These are phyloP conservation scores for Bruguiera parviflora DNA, from an alignment of 345 rosid genomes.

Conservation along the genomic window DNA sequence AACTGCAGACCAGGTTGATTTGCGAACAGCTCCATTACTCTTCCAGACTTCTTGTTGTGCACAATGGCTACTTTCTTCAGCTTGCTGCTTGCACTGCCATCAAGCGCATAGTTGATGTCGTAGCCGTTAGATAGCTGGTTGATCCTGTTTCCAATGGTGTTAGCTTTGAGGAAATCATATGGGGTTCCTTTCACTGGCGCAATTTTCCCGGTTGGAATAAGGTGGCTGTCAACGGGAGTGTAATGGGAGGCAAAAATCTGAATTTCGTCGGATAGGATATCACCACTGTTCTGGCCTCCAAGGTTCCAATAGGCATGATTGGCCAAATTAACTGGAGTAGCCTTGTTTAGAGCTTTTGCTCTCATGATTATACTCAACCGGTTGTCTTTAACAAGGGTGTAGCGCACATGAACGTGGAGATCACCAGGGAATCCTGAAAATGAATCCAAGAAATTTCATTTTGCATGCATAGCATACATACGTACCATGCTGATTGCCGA, in stretches of 20 bases:
- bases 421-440: slow-evolving; percentile 83
- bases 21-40: slow-evolving; percentile 59
- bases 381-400: slow-evolving; percentile 38
- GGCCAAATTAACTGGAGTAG: slow-evolving; percentile 81
- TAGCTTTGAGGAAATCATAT: slow-evolving; percentile 62
- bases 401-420: slow-evolving; percentile 42
- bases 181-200: slow-evolving; percentile 67
- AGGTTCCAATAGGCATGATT: slow-evolving; percentile 90
- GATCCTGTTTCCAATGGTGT: slow-evolving; percentile 50
- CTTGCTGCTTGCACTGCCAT: slow-evolving; percentile 23
- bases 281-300: slow-evolving; percentile 69
- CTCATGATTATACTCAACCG: slow-evolving; percentile 57
- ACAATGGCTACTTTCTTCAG: slow-evolving; percentile 59
- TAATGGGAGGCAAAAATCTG: slow-evolving; percentile 60
- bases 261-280: slow-evolving; percentile 61
- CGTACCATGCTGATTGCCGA: too few relatives aligned
- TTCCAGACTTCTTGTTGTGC: slow-evolving; percentile 57
- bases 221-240: slow-evolving; percentile 55
- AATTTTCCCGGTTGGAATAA: slow-evolving; percentile 75
- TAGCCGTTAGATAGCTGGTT: slow-evolving; percentile 56
- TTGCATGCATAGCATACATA: background rate
- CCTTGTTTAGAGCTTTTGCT: slow-evolving; percentile 62
- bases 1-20: slow-evolving; percentile 80
- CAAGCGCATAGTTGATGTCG: slow-evolving; percentile 72
- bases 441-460: background rate